These are phyloP conservation scores for Claviceps spartinae DNA, from an alignment of 2,329 filamentous ascomycete genomes.

Conservation along the genomic window DNA sequence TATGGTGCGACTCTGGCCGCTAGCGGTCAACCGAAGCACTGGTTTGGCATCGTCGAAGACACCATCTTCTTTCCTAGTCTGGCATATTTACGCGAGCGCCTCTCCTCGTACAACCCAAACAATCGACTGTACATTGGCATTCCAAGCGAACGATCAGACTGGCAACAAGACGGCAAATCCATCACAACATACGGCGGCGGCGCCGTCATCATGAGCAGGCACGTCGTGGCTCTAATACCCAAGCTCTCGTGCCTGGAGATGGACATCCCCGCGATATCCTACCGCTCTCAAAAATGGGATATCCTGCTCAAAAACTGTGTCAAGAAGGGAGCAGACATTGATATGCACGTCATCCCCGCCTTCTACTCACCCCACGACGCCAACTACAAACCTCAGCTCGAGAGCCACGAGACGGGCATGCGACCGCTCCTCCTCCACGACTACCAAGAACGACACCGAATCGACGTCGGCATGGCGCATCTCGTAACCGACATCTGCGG, in stretches of 20 bases:
- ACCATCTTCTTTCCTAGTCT: slow-evolving; percentile 32
- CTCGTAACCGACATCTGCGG: slow-evolving; percentile 29
- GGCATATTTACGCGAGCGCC: slow-evolving; percentile 22
- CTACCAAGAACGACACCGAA: slow-evolving; percentile 22
- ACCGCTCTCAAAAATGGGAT: slow-evolving; percentile 25
- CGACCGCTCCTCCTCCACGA: slow-evolving; percentile 29
- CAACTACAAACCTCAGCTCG: slow-evolving; percentile 14
- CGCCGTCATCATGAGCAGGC: slow-evolving; percentile 26
- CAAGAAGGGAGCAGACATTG: slow-evolving; percentile 18
- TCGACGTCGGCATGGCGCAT: slow-evolving; percentile 28
- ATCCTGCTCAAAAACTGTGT: slow-evolving; percentile 28
- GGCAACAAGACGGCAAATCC: slow-evolving; percentile 22
- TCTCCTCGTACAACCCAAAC: slow-evolving; percentile 21
- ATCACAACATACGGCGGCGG: slow-evolving; percentile 31
- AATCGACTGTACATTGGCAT: slow-evolving; percentile 27
- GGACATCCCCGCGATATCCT: slow-evolving; percentile 5
- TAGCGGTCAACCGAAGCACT: slow-evolving; percentile 24
- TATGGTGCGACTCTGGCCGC: slow-evolving; percentile 21
- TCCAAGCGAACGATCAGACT: slow-evolving; percentile 30
- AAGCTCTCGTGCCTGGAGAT: slow-evolving; percentile 24
- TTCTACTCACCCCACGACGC: slow-evolving; percentile 26
- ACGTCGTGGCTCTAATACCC: slow-evolving; percentile 20
- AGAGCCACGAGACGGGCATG: slow-evolving; percentile 25
- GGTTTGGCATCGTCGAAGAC: slow-evolving; percentile 32
- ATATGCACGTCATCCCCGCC: slow-evolving; percentile 29